Evolutionary conservation across 2,329 filamentous ascomycete species (phyloP), one percentile per base, ranked within the genome.

Genomic region (Sporothrix mexicana): DNA sequence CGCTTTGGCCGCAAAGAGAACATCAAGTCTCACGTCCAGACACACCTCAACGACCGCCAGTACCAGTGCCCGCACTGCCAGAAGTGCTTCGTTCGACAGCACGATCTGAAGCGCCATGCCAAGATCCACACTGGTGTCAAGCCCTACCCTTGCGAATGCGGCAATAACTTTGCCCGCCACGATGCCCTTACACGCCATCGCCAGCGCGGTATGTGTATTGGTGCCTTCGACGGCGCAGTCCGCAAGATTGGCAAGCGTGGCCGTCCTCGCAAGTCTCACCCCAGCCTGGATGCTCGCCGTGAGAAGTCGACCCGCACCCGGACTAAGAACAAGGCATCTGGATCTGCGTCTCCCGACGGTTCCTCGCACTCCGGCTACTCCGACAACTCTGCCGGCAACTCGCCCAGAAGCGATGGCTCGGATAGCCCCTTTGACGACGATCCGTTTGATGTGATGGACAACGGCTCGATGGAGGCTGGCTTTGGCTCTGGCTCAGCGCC

Each of bases 41-140:
- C 96, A 3, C 96, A 99, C 82, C 91, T 99, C 76, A 96, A 97
- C 78, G 96, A 99, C 81, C 89, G 96, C 66, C 96, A 98, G 80
- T 99, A 94, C 83, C 92, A 93, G 81, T 99, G 96, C 83, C 94
- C 95, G 62, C 91, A 93, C 72, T 99, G 96, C 84, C 88, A 92
- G 70, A 98, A 98, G 84, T 95, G 94, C 83, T 99, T 99, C 80
- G 96, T 98, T 57, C 92, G 96, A 51, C 95, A 97, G 78, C 96
- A 99, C 80, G 96, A 99, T 81, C 90, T 98, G 74, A 99, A 98
- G 85, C 91, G 96, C 74, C 96, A 99, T 80, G 92, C 95, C 77
- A 98, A 98, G 84, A 99, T 98, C 73, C 96, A 99, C 83, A 97
- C 93, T 0, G 95, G 95, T 68, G 92, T 97, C 83, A 98, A 98